Base-by-base conservation (phyloP, 345 rosid genomes). In the Bruguiera gymnorhiza region DNA sequence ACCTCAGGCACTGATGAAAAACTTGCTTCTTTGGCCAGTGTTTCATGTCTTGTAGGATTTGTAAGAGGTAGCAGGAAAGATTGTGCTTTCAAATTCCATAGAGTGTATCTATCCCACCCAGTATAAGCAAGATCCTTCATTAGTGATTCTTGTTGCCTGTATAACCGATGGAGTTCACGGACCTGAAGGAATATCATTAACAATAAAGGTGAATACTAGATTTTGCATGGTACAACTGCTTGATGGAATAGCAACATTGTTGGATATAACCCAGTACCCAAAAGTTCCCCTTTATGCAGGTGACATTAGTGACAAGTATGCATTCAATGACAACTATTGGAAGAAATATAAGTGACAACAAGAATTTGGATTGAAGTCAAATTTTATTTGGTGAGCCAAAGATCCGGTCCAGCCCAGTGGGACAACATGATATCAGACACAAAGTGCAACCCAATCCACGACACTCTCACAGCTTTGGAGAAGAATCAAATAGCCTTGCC, bases 91-190 rank as follows among this genome's bases (percentile, higher is more conserved):
- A 65, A 68, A 31, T 54, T 67, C 83, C 80, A 67, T 48, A 70
- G 43, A 66, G 62, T 60, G 73, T 50, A 68, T 39, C 63, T 52
- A 62, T 62, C 36, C 48, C 48, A 67, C 58, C 76, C 77, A 60
- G 58, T 39, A 51, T 73, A 48, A 39, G 58, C 62, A 63, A 66
- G 62, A 63, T 78, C 81, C 68, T 68, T 75, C 86, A 76, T 82
- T 39, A 82, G 73, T 19, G 73, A 80, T 72, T 73, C 75, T 63
- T 83, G 86, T 46, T 77, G 70, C 34, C 67, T 24, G 63, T 80
- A 80, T 19, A 81, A 61, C 23, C 74, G 82, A 61, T 84, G 86
- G 64, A 83, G 84, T 65, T 86, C 87, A 48, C 67, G 75, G 37
- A 86, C 83, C 89, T 86, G 70, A 52, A 46, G 26, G 55, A 65